Base-by-base conservation (phyloP, 1,139 yeast species). In the Starmera stellimalicola region DNA sequence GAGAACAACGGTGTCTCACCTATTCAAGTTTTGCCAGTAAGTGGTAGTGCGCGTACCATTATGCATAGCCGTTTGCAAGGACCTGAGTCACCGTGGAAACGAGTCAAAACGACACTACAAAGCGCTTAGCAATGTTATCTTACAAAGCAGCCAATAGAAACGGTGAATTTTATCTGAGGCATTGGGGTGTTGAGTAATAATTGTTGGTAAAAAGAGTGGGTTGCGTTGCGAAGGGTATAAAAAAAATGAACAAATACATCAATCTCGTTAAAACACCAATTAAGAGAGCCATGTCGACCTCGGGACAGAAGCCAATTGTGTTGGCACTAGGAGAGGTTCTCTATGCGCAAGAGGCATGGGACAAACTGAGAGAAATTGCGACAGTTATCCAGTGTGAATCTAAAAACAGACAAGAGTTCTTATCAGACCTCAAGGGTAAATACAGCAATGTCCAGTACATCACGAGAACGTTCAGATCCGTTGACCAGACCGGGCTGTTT, bases 401-500 rank as follows among this genome's bases (percentile, higher is more conserved):
- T 34, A 60, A 63, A 23, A 68, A 74, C 10, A 62, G 83, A 44
- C 62, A 60, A 18, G 68, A 73, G 44, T 77, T 77, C 46, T 56
- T 74, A 45, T 52, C 65, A 36, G 63, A 63, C 26, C 68, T 61
- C 10, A 39, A 50, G 14, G 52, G 57, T 16, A 49, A 68, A 42
- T 69, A 71, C 44, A 57, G 58, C 18, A 70, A 70, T 31, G 57
- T 73, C 23, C 59, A 64, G 22, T 57, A 64, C 37, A 69, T 76
- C 37, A 60, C 76, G 7, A 61, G 82, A 45, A 71, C 79, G 2
- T 73, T 66, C 39, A 63, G 55, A 3, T 65, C 73, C 38, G 57
- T 50, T n/a, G 32, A 41, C 4, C 51, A 52, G 22, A 80, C 93
- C 2, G 97, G 96, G 2, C 56, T 77, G 36, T 73, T 87, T 48